Percentiles rank a stretch among this genome's conserved stretches.
Conservation (phyloP, 208 protist genomes). For the Angomonas ambiguus region DNA sequence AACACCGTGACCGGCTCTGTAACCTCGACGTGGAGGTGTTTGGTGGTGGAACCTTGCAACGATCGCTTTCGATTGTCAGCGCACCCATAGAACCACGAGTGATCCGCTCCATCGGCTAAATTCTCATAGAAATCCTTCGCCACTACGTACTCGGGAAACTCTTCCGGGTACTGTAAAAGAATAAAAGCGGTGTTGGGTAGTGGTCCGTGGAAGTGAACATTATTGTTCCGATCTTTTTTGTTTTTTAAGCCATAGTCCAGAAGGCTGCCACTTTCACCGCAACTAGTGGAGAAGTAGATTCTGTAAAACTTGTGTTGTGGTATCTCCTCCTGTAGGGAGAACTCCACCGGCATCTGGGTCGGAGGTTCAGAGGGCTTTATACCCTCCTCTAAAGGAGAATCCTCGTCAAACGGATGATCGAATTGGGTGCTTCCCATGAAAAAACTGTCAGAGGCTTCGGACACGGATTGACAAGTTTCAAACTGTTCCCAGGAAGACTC, state of each 20-base stretch:
- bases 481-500: slow-evolving; percentile 23
- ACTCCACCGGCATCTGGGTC: not conserved
- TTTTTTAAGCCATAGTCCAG: not conserved
- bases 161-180: slow-evolving; percentile 19
- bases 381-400: not conserved
- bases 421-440: not conserved
- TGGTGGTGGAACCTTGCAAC: slow-evolving; percentile 54
- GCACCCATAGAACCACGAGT: slow-evolving; percentile 37
- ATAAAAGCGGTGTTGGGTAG: slow-evolving; percentile 45
- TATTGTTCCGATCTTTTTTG: slow-evolving; percentile 16
- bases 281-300: slow-evolving; percentile 42
- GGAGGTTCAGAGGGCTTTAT: not conserved
- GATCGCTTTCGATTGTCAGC: slow-evolving; percentile 75
- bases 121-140: slow-evolving; percentile 15
- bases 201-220: slow-evolving; percentile 42
- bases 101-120: not conserved
- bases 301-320: slow-evolving; percentile 39
- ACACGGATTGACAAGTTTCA: slow-evolving; percentile 30
- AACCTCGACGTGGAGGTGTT: slow-evolving; percentile 67
- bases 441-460: not conserved
- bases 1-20: slow-evolving; percentile 55
- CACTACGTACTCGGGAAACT: slow-evolving; percentile 29
- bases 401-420: not conserved
- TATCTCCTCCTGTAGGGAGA: slow-evolving; percentile 8
- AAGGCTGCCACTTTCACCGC: slow-evolving; percentile 12